Base-by-base conservation (phyloP, 2,329 filamentous ascomycete species). In the Diplodia intermedia region DNA sequence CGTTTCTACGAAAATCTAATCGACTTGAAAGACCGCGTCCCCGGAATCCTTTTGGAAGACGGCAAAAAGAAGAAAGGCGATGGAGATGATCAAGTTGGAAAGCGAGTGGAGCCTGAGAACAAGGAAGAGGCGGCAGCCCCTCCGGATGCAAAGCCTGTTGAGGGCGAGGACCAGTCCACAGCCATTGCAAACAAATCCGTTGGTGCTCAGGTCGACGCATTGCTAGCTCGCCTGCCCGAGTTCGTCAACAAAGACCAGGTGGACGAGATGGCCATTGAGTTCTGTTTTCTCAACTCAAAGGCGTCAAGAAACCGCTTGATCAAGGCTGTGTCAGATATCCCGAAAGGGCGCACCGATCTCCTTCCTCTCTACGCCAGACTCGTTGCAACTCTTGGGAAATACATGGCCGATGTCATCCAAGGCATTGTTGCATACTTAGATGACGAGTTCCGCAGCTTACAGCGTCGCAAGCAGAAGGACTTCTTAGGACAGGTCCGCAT, bases 231-330 rank as follows among this genome's bases (percentile, higher is more conserved):
- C 26, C 85, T 99, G n/a, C 93, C 94, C 0, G 94, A 98, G 70
- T 83, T 99, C 65, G 94, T 92, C 47, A 94, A 88, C 75, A 98
- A 97, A 76, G 96, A 99, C 62, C 84, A 89, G 62, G 92, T 97
- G 66, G 95, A 99, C 75, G 90, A 97, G 77, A 89, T 92, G 56
- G 95, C 96, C 8, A 91, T 97, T 70, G 94, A 98, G 75, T 99
- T 99, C 76, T 98, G 95, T 81, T 99, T 97, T 75, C 84, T 99
- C 69, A 99, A 99, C 78, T 99, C 95, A 0, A 99, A 99, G 77
- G 95, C 95, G 11, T 99, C 96, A 0, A 89, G 96, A 38, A 99
- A 99, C 78, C 88, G 95, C 60, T 86, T 99, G 2, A 86, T 98
- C 77, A 98, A 97, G 79, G 92, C 93, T 36, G 83, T 99, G 55